A percentile compares a stretch with the other conserved stretches of the same genome.
phyloP scores from a whole-genome alignment of 352 stramenopile genomes.

The Globisporangium acanthophoron region DNA sequence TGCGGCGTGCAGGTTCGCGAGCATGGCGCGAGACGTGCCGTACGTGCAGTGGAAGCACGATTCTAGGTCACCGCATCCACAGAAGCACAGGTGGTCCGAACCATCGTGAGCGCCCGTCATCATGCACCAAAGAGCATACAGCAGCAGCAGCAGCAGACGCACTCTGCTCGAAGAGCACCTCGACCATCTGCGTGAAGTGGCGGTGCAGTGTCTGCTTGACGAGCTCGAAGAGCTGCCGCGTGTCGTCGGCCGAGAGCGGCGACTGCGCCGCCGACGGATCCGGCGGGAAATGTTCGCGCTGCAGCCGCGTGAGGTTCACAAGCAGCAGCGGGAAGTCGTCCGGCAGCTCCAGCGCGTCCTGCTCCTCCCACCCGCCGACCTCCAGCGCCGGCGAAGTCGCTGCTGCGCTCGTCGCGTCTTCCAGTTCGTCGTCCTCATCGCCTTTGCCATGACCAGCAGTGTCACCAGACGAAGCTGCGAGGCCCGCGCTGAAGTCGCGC shows the following conservation, averaged over 20 bases:
- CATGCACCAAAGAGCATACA: background rate
- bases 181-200: conserved; percentile 54
- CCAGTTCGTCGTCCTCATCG: background rate
- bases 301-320: conserved; percentile 55
- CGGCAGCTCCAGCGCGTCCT: conserved; percentile 30
- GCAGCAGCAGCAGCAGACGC: conserved; percentile 4
- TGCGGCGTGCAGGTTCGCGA: conserved; percentile 39
- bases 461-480: background rate
- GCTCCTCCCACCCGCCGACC: conserved; percentile 35
- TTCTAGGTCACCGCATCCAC: conserved; percentile 16
- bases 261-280: background rate
- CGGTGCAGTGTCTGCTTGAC: conserved; percentile 46
- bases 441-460: background rate
- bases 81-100: background rate
- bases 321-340: conserved; percentile 69
- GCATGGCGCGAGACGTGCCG: conserved; percentile 37
- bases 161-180: conserved; percentile 71
- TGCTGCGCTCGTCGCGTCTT: background rate
- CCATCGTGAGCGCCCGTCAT: background rate
- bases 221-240: conserved; percentile 32
- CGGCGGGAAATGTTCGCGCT: conserved; percentile 44
- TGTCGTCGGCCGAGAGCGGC: conserved; percentile 13
- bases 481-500: conserved; percentile 17
- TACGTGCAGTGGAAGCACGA: conserved; percentile 71
- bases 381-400: conserved; percentile 3